Evolutionary conservation across 73 alveolate genomes (phyloP).

Genomic region (Blepharisma stoltei): DNA sequence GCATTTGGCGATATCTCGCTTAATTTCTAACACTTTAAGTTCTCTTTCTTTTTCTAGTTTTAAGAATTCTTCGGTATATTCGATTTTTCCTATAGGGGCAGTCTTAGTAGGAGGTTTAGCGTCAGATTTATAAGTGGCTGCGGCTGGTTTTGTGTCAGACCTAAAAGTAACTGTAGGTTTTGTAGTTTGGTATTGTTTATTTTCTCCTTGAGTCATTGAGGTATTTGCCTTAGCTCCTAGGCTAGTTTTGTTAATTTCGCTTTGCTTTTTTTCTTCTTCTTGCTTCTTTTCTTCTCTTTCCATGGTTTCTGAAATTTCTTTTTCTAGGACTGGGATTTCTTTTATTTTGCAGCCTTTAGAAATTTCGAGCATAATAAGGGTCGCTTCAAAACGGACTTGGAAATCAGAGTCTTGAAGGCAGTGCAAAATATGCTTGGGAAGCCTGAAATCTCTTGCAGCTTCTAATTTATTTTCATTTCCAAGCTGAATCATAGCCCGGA

Average conservation of each 20-base stretch:
- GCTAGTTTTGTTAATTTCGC: no score
- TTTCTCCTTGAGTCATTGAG: not conserved
- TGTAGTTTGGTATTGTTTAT: slow-evolving; percentile 3
- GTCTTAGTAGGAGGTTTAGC: not conserved
- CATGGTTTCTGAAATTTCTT: no score
- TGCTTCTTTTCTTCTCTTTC: no score
- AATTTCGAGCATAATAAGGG: slow-evolving; percentile 43
- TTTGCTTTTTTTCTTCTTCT: no score
- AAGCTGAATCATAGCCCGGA: slow-evolving; percentile 70
- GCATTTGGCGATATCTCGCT: slow-evolving; percentile 52
- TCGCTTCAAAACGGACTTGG: slow-evolving; percentile 54
- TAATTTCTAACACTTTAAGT: not conserved
- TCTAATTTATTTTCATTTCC: slow-evolving; percentile 70
- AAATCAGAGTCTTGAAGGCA: slow-evolving; percentile 50
- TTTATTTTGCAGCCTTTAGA: slow-evolving; percentile 44
- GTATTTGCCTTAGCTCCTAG: no score
- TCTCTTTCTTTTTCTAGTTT: not conserved
- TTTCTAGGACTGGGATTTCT: not conserved
- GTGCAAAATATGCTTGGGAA: slow-evolving; percentile 60
- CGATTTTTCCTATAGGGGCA: not conserved
- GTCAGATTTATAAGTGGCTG: not conserved
- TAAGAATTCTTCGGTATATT: not conserved
- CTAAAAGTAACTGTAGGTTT: not conserved
- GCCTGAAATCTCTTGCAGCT: slow-evolving; percentile 81
- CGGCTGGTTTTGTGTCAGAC: no score